Conservation (phyloP, 805 yeast species). For the Hanseniaspora lindneri region DNA sequence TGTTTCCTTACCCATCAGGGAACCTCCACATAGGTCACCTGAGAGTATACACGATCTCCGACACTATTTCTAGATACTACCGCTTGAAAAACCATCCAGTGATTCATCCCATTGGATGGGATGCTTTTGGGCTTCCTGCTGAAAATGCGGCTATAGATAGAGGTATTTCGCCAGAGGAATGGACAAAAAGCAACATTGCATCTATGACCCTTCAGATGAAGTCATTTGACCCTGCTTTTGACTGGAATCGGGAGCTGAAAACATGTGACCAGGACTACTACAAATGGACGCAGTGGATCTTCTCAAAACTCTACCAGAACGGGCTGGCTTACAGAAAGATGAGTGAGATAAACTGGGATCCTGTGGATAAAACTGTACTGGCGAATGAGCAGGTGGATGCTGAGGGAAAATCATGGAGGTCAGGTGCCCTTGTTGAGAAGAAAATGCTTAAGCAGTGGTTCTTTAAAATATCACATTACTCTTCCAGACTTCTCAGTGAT, state of each 20-base stretch:
- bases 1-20: conserved; percentile 97
- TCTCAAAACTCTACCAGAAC: conserved; percentile 54
- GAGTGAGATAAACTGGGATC: conserved; percentile 96
- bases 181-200: conserved; percentile 74
- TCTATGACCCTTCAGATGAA: conserved; percentile 79
- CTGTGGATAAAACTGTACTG: conserved; percentile 83
- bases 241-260: conserved; percentile 82
- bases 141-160: conserved; percentile 95
- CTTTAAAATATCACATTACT: conserved; percentile 74
- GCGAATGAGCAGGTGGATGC: conserved; percentile 95
- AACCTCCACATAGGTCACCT: conserved; percentile 86
- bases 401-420: conserved; percentile 88
- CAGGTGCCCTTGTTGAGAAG: conserved; percentile 90
- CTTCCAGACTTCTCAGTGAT: conserved; percentile 54
- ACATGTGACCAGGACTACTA: conserved; percentile 84
- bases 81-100: conserved; percentile 67
- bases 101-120: conserved; percentile 98
- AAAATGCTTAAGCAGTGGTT: conserved; percentile 82
- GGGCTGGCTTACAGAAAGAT: conserved; percentile 77
- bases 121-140: conserved; percentile 96
- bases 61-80: conserved; percentile 65
- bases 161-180: conserved; percentile 58
- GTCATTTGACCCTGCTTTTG: conserved; percentile 71
- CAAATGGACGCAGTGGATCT: conserved; percentile 83
- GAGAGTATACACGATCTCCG: conserved; percentile 84